Base-by-base conservation (phyloP, 306 rosid species). In the Quercus aquifolioides region DNA sequence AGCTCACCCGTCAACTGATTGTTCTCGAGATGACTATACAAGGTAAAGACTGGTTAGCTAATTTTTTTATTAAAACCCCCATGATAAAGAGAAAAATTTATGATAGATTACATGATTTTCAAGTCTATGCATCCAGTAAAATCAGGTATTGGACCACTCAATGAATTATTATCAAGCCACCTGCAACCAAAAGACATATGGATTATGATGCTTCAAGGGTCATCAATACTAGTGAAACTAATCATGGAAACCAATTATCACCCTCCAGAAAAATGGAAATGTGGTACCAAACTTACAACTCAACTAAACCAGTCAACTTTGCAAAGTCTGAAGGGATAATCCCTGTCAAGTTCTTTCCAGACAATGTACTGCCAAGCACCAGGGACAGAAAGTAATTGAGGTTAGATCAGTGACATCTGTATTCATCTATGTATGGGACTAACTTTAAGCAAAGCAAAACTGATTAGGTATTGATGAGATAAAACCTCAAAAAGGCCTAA, bases 21-120 rank as follows among this genome's bases (percentile, higher is more conserved):
- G 85, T 91, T 90, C 82, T 94, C 99, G 10, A 94, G 95, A 87
- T 94, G 99, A 78, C 99, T 94, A 80, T 73, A 87, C 74, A 77
- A 74, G 73, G 71, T 23, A 87, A 87, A 82, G 70, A 78, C 15
- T 71, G 33, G 33, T 89, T 79, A 89, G 92, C 62, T 69, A 74
- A 80, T 70, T 72, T 52, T 54, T 71, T 68, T 41, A 2, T 41
- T 62, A 46, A 54, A 52, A 75, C 20, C 21, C 69, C 21, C 64
- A 81, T 21, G 55, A 60, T 56, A 20, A 73, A 26, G 68, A 74
- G 73, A 71, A 49, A 14, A 79, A 76, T 76, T 71, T 74, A 59
- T 59, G 62, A 30, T 79, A 74, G 52, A 82, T 86, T 91, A 94
- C 99, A 94, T 89, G 85, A 91, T 92, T 81, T 88, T 88, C 85